Base-by-base conservation (phyloP, 441 rosid species). In the Euphorbia schlechtendalii region DNA sequence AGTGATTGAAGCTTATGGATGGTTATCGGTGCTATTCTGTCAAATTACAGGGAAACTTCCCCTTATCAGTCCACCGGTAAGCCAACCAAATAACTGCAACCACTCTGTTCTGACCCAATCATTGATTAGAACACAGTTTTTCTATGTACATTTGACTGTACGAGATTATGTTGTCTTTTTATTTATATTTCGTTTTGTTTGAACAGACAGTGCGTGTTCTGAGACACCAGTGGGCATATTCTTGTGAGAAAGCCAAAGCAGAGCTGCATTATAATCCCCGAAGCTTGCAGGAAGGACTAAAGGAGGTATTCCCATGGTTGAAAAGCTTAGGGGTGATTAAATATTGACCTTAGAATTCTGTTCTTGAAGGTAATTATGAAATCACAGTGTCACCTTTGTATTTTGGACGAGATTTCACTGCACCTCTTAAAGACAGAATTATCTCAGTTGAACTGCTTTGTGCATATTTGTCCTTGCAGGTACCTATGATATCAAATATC, bases 1-100 rank as follows among this genome's bases (percentile, higher is more conserved):
- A 85, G 36, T 63, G 27, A 82, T 86, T 57, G 77, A 75, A 61
- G 86, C 60, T 24, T 92, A 86, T 61, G 94, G 90, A 66, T 87
- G 96, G 96, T 14, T 87, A 45, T 73, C 72, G 27, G 94, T 89
- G 74, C 63, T 85, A 9, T 22, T 82, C 69, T 81, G 85, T 68
- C 83, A 84, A 64, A 70, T 92, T 41, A 89, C 89, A 0, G 96
- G 98, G 74, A 89, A 83, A 73, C 96, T 87, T 73, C 98, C 98
- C 55, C 78, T 89, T 24, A 79, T 89, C 65, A 89, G 94, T 68
- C 96, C 91, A 64, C 94, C 98, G 69, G 98, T 92, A 85, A 56
- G 79, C 63, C 55, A 46, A 46, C 51, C 51, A 46, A 46, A 5
- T 46, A 46, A 46, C 51, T 46, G 51, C 20, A 46, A 46, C 38